These are phyloP conservation scores for Hypoxylon sp. DNA, from an alignment of 2,329 filamentous ascomycete genomes.

Conservation along the genomic window DNA sequence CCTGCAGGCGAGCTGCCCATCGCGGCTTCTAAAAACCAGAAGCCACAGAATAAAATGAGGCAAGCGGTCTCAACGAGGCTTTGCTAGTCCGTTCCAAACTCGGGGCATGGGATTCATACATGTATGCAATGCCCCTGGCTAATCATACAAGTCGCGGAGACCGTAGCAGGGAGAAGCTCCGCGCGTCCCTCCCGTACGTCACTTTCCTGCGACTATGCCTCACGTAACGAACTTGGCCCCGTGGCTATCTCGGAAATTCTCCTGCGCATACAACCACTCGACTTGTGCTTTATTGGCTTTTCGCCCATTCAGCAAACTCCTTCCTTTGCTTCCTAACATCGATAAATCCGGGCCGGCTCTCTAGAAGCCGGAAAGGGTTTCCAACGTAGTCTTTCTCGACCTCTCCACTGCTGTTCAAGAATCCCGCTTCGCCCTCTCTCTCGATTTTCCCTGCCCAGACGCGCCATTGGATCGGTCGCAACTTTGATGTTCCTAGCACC, in stretches of 20 bases:
- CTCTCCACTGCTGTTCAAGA: slow-evolving; percentile 69
- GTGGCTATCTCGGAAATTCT: background rate
- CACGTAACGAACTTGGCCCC: background rate
- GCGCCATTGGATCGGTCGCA: slow-evolving; percentile 87
- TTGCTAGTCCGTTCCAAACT: background rate
- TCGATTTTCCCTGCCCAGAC: slow-evolving; percentile 88
- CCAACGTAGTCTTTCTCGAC: slow-evolving; percentile 77
- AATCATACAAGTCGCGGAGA: background rate
- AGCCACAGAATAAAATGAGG: background rate
- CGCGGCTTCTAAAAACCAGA: slow-evolving; percentile 4
- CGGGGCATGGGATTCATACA: background rate
- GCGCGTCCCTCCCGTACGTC: background rate
- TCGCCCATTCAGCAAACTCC: slow-evolving; percentile 83
- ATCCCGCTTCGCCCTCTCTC: slow-evolving; percentile 74
- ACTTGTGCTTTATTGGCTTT: slow-evolving; percentile 49
- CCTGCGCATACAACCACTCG: background rate
- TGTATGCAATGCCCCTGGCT: background rate
- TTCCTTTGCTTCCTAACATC: slow-evolving; percentile 85
- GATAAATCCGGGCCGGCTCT: slow-evolving; percentile 85
- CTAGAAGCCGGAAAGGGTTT: slow-evolving; percentile 83
- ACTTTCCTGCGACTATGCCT: background rate
- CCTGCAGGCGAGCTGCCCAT: background rate
- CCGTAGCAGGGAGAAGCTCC: background rate
- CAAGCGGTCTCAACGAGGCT: background rate
- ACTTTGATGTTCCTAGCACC: slow-evolving; percentile 78